Evolutionary conservation across 75 land plant genomes (phyloP).

Genomic region (Picea sitchensis): DNA sequence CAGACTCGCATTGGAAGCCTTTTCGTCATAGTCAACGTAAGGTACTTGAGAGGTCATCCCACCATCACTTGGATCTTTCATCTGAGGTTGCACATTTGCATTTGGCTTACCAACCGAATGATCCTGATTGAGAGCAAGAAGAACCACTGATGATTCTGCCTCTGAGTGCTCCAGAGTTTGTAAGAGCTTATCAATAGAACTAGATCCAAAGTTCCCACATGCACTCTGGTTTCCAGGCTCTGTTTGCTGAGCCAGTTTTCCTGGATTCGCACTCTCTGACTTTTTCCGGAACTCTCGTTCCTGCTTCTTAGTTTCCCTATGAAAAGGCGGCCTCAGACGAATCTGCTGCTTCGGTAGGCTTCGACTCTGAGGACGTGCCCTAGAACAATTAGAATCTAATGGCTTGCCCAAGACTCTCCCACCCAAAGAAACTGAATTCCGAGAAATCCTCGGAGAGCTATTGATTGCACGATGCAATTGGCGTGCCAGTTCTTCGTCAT

Average conservation of each 20-base stretch:
- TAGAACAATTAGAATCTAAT: background rate
- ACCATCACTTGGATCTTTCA: background rate
- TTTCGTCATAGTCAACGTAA: constrained; percentile 1
- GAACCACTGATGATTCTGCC: constrained; percentile 10
- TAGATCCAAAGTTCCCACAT: constrained; percentile 10
- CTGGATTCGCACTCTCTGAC: background rate
- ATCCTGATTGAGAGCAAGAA: constrained; percentile 1
- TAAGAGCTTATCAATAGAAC: constrained; percentile 8
- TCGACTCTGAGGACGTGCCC: background rate
- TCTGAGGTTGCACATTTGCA: background rate
- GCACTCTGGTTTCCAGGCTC: constrained; percentile 13
- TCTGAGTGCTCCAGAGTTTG: constrained; percentile 12
- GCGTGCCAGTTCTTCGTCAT: constrained; percentile 66
- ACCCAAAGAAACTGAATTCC: constrained; percentile 14
- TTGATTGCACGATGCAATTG: constrained; percentile 65
- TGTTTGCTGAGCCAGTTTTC: background rate
- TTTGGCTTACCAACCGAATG: constrained; percentile 9
- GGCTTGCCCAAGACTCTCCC: background rate
- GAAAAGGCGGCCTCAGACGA: background rate
- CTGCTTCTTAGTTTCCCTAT: background rate
- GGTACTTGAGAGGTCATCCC: background rate
- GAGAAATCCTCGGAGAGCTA: constrained; percentile 66
- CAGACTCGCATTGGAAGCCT: background rate
- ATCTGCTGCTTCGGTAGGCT: background rate
- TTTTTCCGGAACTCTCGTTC: background rate